phyloP scores from a whole-genome alignment of 2,329 filamentous ascomycete genomes.

The Xylariales sp. region DNA sequence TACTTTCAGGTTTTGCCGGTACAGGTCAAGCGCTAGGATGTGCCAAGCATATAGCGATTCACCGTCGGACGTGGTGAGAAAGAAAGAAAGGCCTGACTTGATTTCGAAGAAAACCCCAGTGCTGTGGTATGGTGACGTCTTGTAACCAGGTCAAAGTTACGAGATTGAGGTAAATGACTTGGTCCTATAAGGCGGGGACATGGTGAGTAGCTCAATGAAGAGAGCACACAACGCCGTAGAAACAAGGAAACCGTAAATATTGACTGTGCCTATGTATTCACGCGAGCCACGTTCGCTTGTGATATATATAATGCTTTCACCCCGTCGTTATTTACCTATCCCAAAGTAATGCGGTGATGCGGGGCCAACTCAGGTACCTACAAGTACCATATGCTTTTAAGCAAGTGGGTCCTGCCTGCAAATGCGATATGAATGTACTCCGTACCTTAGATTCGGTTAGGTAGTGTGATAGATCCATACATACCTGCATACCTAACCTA shows the following conservation, averaged over 20 bases:
- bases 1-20: slow-evolving; percentile 66
- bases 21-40: slow-evolving; percentile 75
- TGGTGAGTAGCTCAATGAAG: slow-evolving; percentile 44
- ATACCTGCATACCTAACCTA: too few species aligned
- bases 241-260: too few species aligned
- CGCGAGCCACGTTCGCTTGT: neutral
- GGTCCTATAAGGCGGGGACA: slow-evolving; percentile 60
- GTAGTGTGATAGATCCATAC: too few species aligned
- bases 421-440: too few species aligned
- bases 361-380: too few species aligned
- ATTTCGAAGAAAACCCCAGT: slow-evolving; percentile 76
- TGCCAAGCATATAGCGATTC: slow-evolving; percentile 81
- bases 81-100: slow-evolving; percentile 80
- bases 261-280: too few species aligned
- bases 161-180: slow-evolving; percentile 67
- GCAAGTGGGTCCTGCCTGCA: too few species aligned
- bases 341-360: too few species aligned
- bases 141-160: slow-evolving; percentile 67
- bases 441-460: too few species aligned
- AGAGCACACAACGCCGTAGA: neutral
- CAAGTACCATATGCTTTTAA: too few species aligned
- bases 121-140: slow-evolving; percentile 72
- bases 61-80: slow-evolving; percentile 70
- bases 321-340: too few species aligned
- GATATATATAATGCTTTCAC: neutral